These are phyloP conservation scores for Russula olivacea DNA, from an alignment of 768 basidiomycete genomes.

Conservation along the genomic window DNA sequence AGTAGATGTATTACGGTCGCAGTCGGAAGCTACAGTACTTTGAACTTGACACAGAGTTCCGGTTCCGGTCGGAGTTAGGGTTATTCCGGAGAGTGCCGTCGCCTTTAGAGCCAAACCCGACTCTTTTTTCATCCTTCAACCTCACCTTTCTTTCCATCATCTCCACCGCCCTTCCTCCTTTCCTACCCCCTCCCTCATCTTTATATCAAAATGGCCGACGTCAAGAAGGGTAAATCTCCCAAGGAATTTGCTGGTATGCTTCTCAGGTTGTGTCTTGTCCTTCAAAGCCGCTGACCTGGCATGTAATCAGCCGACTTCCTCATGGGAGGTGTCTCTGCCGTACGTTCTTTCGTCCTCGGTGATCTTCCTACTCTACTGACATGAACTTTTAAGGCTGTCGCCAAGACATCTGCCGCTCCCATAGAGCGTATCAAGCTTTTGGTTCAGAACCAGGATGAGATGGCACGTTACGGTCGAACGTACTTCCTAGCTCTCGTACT, in stretches of 20 bases:
- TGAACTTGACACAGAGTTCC: slow-evolving; percentile 1
- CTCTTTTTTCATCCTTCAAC: slow-evolving; percentile 44
- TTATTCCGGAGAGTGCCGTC: slow-evolving; percentile 31
- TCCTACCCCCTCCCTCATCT: slow-evolving; percentile 35
- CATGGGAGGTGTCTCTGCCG: slow-evolving; percentile 94
- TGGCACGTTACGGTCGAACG: slow-evolving; percentile 49
- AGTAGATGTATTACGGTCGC: neutral
- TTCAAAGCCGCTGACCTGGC: slow-evolving; percentile 33
- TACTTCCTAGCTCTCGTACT: neutral
- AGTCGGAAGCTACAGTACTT: neutral
- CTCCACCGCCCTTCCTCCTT: slow-evolving; percentile 52
- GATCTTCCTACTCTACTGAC: neutral
- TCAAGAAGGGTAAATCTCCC: slow-evolving; percentile 79
- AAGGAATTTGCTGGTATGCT: slow-evolving; percentile 82
- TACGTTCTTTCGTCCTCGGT: slow-evolving; percentile 35
- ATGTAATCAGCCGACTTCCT: slow-evolving; percentile 71
- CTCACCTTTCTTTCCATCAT: slow-evolving; percentile 35
- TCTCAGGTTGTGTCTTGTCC: slow-evolving; percentile 6
- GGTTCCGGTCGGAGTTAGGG: slow-evolving; percentile 30
- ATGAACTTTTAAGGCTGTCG: slow-evolving; percentile 65
- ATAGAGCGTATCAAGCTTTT: slow-evolving; percentile 99
- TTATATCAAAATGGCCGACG: slow-evolving; percentile 68
- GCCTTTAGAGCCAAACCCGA: slow-evolving; percentile 32
- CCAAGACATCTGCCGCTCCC: slow-evolving; percentile 98
- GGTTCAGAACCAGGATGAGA: slow-evolving; percentile 99